Base-by-base conservation (phyloP, 441 rosid genomes). In the Adansonia madagascariensis region DNA sequence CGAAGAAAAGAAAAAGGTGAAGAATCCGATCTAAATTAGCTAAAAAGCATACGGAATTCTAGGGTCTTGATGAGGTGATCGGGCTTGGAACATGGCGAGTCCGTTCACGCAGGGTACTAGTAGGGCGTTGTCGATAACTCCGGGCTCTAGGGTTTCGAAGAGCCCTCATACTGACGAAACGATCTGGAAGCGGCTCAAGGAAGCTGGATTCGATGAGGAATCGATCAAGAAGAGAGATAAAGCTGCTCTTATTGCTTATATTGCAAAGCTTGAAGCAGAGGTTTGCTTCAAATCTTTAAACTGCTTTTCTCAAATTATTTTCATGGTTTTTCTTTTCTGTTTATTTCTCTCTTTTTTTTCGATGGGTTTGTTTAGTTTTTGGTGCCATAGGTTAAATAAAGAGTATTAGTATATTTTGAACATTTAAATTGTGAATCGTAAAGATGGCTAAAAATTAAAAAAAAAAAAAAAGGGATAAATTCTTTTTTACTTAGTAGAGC, bases 181-280 rank as follows among this genome's bases (percentile, higher is more conserved):
- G 66, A 80, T 91, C 84, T 90, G 95, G 98, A 94, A 80, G 81
- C 86, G 93, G 0, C 90, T 91, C 68, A 86, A 82, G 78, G 95
- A 89, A 31, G 88, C 95, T 63, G 95, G 95, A 35, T 86, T 91
- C 77, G 93, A 89, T 74, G 91, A 89, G 80, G 89, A 86, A 59
- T 87, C 93, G 10, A 85, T 89, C 71, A 91, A 87, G 80, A 82
- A 82, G 56, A 83, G 92, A 50, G 95, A 91, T 78, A 91, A 91
- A 84, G 92, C 93, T 0, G 89, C 99, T 47, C 87, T 95, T 20
- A 89, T 95, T 12, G 90, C 94, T 0, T 95, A 95, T 70, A 94
- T 95, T 44, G 94, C 97, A 14, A 92, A 92, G 80, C 93, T 95
- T 2, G 98, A 94, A 88, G 81, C 94, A 44, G 95, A 95, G 99